These are phyloP conservation scores for Pichia sp. DNA, from an alignment of 1,139 yeast genomes.

Conservation along the genomic window DNA sequence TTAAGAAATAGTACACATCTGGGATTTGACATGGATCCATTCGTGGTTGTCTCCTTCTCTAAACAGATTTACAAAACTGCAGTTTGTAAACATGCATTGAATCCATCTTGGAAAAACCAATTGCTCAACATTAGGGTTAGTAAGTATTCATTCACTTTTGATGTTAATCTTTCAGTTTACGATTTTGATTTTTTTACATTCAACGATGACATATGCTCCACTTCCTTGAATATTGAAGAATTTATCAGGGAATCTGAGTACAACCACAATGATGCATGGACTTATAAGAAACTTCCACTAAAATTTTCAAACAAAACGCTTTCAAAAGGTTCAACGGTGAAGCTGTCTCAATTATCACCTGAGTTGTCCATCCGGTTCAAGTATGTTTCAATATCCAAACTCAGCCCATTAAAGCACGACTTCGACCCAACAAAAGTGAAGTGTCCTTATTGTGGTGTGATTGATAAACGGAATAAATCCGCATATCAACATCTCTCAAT, in stretches of 20 bases:
- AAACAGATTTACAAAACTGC: conserved; percentile 83
- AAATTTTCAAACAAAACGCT: conserved; percentile 58
- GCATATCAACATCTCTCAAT: conserved; percentile 81
- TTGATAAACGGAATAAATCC: conserved; percentile 33
- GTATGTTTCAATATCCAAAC: conserved; percentile 36
- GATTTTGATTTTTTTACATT: conserved; percentile 81
- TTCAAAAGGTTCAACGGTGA: conserved; percentile 5
- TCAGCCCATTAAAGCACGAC: conserved; percentile 1
- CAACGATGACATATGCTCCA: conserved; percentile 75
- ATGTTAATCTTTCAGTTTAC: conserved; percentile 59
- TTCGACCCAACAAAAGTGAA: conserved; percentile 10
- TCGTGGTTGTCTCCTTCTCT: conserved; percentile 87
- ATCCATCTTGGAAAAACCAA: conserved; percentile 75
- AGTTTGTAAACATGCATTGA: conserved; percentile 74
- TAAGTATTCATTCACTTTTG: conserved; percentile 45
- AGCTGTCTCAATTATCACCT: conserved; percentile 40
- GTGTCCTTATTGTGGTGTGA: conserved; percentile 14
- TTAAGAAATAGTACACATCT: conserved; percentile 54
- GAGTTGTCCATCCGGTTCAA: conserved; percentile 52
- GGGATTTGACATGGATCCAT: conserved; percentile 94
- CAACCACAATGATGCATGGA: conserved; percentile 10
- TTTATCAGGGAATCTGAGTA: conserved; percentile 13
- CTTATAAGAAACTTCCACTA: conserved; percentile 11
- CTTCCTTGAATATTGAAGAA: conserved; percentile 32
- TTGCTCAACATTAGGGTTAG: conserved; percentile 57